Base-by-base conservation (phyloP, 2,329 filamentous ascomycete genomes). In the Fusarium albidum region DNA sequence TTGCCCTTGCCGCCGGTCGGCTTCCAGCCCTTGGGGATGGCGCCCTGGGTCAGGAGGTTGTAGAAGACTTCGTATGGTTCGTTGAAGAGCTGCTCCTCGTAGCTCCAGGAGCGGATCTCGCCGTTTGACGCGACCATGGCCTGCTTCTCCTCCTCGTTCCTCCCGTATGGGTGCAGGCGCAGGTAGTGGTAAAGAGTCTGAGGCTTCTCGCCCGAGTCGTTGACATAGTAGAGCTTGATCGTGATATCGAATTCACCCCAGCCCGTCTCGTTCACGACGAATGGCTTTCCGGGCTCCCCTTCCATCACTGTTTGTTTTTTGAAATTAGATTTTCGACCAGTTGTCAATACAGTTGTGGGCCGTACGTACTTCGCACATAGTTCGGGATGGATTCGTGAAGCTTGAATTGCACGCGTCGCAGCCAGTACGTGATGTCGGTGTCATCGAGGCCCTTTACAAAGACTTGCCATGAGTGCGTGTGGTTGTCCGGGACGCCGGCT, bases 161-260 rank as follows among this genome's bases (percentile, higher is more conserved):
- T 82, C 13, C 92, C 92, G 73, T 94, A 99, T 3, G 94, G 91
- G 69, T 97, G 93, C 10, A 99, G 82, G 46, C 93, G 90, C 51
- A 99, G 79, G 68, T 92, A 92, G 74, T 98, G 95, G 79, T 95
- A 96, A 3, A 96, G 77, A n/a, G 93, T 96, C 75, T 96, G 91
- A 5, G 94, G 91, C 74, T 99, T 99, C 79, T 99, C 95, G 66
- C 86, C 87, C 31, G 88, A 90, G 70, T 96, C 90, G 49, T 90
- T 87, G 49, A 91, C 87, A 75, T 97, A 99, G 78, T 96, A 96
- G 37, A 99, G 82, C 70, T 96, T 92, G 71, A 99, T 89, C 59
- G 93, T 91, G 68, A 99, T 96, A 72, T 95, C 92, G 77, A 99
- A 99, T 76, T 97, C 95, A 68, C 95, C 95, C 91, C 96, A 99